Evolutionary conservation across 2,329 filamentous ascomycete genomes (phyloP).

Genomic region (Botrytis porri): DNA sequence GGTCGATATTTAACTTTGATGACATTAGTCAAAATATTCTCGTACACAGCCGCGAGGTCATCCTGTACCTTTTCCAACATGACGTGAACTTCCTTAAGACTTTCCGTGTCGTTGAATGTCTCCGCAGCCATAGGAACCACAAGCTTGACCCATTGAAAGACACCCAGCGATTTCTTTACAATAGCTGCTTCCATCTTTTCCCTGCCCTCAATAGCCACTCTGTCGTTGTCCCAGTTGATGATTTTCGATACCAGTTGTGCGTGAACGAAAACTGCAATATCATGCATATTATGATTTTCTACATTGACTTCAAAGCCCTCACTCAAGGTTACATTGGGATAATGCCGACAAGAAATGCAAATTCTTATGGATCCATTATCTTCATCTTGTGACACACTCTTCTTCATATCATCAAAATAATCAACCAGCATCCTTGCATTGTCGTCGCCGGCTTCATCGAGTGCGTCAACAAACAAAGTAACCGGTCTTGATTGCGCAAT

Average conservation of each 20-base stretch:
- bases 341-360: conserved; percentile 31
- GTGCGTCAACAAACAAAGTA: conserved; percentile 22
- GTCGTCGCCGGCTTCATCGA: conserved; percentile 22
- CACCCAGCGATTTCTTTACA: conserved; percentile 32
- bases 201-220: neutral
- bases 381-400: neutral
- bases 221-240: neutral
- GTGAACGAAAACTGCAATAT: conserved; percentile 38
- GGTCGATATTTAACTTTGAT: conserved; percentile 18
- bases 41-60: conserved; percentile 24
- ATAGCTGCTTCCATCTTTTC: conserved; percentile 30
- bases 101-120: conserved; percentile 17
- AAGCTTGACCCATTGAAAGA: conserved; percentile 43
- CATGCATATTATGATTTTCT: conserved; percentile 36
- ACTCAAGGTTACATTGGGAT: conserved; percentile 24
- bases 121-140: conserved; percentile 26
- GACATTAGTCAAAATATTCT: conserved; percentile 27
- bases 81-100: conserved; percentile 13
- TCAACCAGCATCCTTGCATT: conserved; percentile 14
- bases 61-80: conserved; percentile 23
- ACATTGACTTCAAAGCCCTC: conserved; percentile 32
- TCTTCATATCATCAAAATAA: conserved; percentile 16
- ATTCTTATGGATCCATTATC: conserved; percentile 13
- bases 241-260: conserved; percentile 22
- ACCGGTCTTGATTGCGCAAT: conserved; percentile 6